Evolutionary conservation across 768 basidiomycete genomes (phyloP).

Genomic region (Guyanaporus albipodus): DNA sequence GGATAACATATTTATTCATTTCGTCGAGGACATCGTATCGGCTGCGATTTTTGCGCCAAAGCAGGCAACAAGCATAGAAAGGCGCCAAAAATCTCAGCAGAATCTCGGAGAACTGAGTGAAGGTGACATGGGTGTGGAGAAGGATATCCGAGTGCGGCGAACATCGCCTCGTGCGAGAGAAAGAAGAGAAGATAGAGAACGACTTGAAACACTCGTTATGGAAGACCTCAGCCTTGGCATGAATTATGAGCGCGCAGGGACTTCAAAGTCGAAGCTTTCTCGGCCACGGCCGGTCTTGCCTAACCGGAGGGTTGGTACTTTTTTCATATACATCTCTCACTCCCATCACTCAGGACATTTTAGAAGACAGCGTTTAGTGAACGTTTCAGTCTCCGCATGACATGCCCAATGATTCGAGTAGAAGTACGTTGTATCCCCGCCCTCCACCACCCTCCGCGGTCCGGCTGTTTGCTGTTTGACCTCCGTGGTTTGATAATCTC

Average conservation of each 20-base stretch:
- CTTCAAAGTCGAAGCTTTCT: slow-evolving; percentile 5
- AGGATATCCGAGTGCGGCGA: slow-evolving; percentile 26
- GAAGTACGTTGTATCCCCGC: slow-evolving; percentile 69
- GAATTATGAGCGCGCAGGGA: slow-evolving; percentile 36
- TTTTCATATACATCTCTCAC: background rate
- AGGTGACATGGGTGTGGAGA: slow-evolving; percentile 12
- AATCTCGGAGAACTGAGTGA: slow-evolving; percentile 4
- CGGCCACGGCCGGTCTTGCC: slow-evolving; percentile 1
- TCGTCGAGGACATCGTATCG: slow-evolving; percentile 44
- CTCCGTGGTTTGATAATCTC: slow-evolving; percentile 48
- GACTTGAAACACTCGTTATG: slow-evolving; percentile 49
- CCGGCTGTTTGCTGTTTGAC: slow-evolving; percentile 67
- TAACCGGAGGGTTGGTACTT: slow-evolving; percentile 17
- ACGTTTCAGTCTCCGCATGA: slow-evolving; percentile 32
- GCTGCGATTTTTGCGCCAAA: slow-evolving; percentile 12
- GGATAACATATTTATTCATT: slow-evolving; percentile 39
- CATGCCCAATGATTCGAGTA: slow-evolving; percentile 56
- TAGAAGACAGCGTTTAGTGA: slow-evolving; percentile 8
- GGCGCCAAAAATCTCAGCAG: background rate
- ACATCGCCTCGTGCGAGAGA: slow-evolving; percentile 14
- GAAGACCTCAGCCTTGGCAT: slow-evolving; percentile 56
- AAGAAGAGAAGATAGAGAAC: slow-evolving; percentile 37
- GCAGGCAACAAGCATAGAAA: background rate
- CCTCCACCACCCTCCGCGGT: slow-evolving; percentile 42
- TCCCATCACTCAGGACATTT: slow-evolving; percentile 4